phyloP scores from a whole-genome alignment of 2,329 filamentous ascomycete genomes.

The Byssothecium circinans region DNA sequence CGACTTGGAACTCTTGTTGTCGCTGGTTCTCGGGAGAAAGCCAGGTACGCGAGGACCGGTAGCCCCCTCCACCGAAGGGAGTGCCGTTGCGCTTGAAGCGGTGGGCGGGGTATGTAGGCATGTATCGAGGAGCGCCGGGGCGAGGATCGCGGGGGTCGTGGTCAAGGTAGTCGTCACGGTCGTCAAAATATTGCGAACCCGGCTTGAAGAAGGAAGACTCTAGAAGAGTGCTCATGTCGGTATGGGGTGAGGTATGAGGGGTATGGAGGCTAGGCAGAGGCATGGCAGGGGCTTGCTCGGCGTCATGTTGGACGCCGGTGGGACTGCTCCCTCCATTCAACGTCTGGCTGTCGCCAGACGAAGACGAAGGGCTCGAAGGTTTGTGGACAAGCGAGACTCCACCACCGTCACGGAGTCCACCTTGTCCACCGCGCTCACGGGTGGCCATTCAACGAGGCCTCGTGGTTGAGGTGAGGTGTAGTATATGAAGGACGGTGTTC shows the following conservation, averaged over 20 bases:
- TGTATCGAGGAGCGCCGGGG: neutral
- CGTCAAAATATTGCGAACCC: neutral
- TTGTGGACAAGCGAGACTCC: neutral
- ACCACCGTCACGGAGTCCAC: neutral
- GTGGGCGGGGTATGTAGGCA: neutral
- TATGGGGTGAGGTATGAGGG: neutral
- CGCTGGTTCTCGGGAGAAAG: conserved; percentile 28
- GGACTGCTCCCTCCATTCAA: conserved; percentile 6
- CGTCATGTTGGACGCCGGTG: neutral
- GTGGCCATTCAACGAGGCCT: conserved; percentile 4
- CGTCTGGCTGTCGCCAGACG: conserved; percentile 6
- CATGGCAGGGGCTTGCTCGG: neutral
- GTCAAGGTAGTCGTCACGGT: neutral
- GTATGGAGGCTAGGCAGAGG: neutral
- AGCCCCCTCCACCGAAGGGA: conserved; percentile 1
- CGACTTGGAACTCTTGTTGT: conserved; percentile 30
- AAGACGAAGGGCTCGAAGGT: neutral
- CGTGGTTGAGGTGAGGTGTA: neutral
- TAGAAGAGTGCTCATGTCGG: neutral
- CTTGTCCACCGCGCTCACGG: neutral
- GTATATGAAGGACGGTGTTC: neutral
- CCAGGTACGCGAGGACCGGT: conserved; percentile 27
- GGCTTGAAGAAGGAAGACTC: conserved; percentile 4
- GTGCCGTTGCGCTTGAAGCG: conserved; percentile 4
- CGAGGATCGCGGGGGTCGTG: neutral